phyloP scores from a whole-genome alignment of 2,329 filamentous ascomycete genomes.

The Colletotrichum sp. region DNA sequence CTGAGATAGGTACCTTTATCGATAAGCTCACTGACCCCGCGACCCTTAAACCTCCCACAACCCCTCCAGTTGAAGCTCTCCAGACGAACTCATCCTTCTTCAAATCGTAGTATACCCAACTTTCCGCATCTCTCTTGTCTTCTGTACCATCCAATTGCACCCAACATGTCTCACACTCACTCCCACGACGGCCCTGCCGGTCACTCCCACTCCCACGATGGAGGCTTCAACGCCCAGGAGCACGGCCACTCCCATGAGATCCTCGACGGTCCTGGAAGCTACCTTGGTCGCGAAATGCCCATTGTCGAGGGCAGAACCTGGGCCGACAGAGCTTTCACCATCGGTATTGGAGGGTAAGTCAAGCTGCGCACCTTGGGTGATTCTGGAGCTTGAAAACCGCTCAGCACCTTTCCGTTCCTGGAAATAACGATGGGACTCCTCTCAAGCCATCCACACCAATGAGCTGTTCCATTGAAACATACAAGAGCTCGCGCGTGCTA shows the following conservation, averaged over 20 bases:
- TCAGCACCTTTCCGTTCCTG: background rate
- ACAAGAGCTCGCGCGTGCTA: background rate
- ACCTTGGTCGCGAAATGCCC: constrained; percentile 88
- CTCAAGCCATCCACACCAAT: background rate
- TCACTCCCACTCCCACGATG: constrained; percentile 62
- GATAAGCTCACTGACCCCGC: constrained; percentile 15
- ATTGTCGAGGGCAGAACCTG: constrained; percentile 88
- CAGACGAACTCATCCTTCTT: background rate
- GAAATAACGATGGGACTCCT: background rate
- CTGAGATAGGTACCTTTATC: background rate
- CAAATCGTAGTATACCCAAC: background rate
- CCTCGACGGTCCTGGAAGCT: constrained; percentile 91
- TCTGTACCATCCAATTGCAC: background rate
- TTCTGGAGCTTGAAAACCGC: background rate
- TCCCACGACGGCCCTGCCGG: constrained; percentile 54
- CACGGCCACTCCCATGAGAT: constrained; percentile 98
- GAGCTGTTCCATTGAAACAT: background rate
- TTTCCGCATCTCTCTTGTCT: background rate
- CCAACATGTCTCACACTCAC: constrained; percentile 43
- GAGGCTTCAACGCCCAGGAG: constrained; percentile 64
- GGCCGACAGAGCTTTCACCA: constrained; percentile 88
- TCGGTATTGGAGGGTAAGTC: constrained; percentile 94
- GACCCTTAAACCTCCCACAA: background rate
- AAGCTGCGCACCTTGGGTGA: background rate
- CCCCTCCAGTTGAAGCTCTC: constrained; percentile 1